Percentiles rank a stretch among this genome's conserved stretches.
These are phyloP conservation scores for Zygotorulaspora sp. DNA, from an alignment of 805 yeast genomes.

Conservation along the genomic window DNA sequence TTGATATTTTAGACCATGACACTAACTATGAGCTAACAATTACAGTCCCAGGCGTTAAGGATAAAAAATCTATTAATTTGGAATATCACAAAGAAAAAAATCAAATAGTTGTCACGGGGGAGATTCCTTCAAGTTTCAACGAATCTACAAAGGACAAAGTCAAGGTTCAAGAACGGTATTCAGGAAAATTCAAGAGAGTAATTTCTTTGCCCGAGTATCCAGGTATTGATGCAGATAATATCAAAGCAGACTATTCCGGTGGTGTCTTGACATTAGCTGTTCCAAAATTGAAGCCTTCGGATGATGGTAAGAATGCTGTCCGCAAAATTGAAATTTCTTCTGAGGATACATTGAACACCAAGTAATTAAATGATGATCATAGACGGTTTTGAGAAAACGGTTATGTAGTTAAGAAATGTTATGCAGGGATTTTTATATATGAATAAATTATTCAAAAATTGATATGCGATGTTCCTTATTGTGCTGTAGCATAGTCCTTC, in stretches of 20 bases:
- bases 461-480: too few species aligned
- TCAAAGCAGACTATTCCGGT: conserved; percentile 43
- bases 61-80: conserved; percentile 40
- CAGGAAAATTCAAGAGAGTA: conserved; percentile 43
- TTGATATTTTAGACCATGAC: conserved; percentile 45
- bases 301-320: conserved; percentile 22
- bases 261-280: conserved; percentile 43
- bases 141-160: conserved; percentile 24
- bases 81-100: conserved; percentile 46
- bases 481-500: too few species aligned
- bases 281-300: conserved; percentile 37
- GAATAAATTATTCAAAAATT: too few species aligned
- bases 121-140: conserved; percentile 31
- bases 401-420: too few species aligned
- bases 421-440: too few species aligned
- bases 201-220: conserved; percentile 38
- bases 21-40: conserved; percentile 40
- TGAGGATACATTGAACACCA: conserved; percentile 24
- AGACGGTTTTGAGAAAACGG: too few species aligned
- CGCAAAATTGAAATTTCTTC: conserved; percentile 32
- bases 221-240: conserved; percentile 41
- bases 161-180: conserved; percentile 35
- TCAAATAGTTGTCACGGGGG: conserved; percentile 43
- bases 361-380: conserved; percentile 1
- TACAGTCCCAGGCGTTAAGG: conserved; percentile 46